Evolutionary conservation across 2,329 filamentous ascomycete genomes (phyloP), one percentile per base, ranked within the genome.

Genomic region (Aspergillus fijiensis): DNA sequence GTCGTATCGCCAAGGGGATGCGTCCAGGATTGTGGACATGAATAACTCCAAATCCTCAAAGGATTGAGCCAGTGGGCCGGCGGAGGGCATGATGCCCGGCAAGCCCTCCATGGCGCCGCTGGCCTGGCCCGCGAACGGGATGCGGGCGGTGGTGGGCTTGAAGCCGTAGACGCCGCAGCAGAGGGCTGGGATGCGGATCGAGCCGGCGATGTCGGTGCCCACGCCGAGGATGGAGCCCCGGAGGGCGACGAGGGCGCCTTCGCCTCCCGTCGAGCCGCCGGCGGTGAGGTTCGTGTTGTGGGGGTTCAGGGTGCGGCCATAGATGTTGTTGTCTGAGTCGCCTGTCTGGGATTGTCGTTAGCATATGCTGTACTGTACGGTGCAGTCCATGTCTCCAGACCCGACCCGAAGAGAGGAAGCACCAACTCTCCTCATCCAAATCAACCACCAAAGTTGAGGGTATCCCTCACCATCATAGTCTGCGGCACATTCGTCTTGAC

Each of bases 1-100:
- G 42, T 85, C 83, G 27, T 80, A 76, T 2, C 65, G 65, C 80
- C 81, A 84, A 0, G 82, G 78, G 0, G 77, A 65, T 1, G 73
- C 70, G 2, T 69, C 63, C 0, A 81, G 60, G 0, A 84, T 71
- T 0, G 74, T 71, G 4, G 74, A 74, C 70, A 85, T 73, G 29
- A 72, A 65, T 0, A 72, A 56, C 31, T 65, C 60, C 14, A 72
- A 23, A 48, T 72, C 70, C 1, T 52, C 42, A 1, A 67, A 19
- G 12, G 39, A 59, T 10, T 63, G 60, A 2, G 55, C 51, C 2
- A 66, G 57, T 11, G 64, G 64, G 4, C 64, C 64, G 1, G 64
- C 62, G 1, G 62, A 57, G 33, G 62, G 60, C 3, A 50, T 55
- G 6, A 64, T 16, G 9, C 62, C 60, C 2, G 64, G 60, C 2